Evolutionary conservation across 1,284 basidiomycete genomes (phyloP).

Genomic region (Rhodotorula sp.): DNA sequence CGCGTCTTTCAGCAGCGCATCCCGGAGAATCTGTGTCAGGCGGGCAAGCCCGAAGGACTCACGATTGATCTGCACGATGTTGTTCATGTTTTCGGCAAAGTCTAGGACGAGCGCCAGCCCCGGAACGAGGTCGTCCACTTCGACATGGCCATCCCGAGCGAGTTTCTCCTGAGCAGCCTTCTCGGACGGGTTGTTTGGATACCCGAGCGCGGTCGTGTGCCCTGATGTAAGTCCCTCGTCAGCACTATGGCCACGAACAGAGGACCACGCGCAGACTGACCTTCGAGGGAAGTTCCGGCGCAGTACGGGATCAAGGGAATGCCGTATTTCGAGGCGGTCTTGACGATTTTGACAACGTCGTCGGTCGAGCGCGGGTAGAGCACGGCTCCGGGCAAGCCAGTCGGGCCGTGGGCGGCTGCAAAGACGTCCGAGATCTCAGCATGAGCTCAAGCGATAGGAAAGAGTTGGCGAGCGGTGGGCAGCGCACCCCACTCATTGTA

Average conservation of each 20-base stretch:
- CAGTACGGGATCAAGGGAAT: conserved; percentile 70
- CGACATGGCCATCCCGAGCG: conserved; percentile 28
- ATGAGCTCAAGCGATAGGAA: rapidly evolving
- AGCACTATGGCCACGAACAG: too few relatives aligned
- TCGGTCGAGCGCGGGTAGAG: conserved; percentile 54
- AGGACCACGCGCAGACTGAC: background rate
- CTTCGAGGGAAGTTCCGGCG: conserved; percentile 60
- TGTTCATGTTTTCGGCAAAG: conserved; percentile 72
- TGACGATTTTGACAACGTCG: conserved; percentile 67
- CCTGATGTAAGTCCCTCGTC: conserved; percentile 40
- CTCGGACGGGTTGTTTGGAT: conserved; percentile 26
- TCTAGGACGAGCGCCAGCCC: conserved; percentile 57
- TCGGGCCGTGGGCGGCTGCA: conserved; percentile 38
- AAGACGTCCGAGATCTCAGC: background rate
- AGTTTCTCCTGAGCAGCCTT: conserved; percentile 22
- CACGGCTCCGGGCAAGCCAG: conserved; percentile 41
- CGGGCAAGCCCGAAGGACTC: conserved; percentile 24
- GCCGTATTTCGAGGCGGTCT: conserved; percentile 60
- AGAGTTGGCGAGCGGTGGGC: background rate
- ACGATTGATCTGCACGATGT: conserved; percentile 74
- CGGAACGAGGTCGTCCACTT: conserved; percentile 37
- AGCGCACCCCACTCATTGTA: conserved; percentile 28
- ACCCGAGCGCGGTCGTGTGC: conserved; percentile 50
- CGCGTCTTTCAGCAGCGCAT: background rate
- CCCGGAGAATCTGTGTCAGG: background rate